Percentiles rank a stretch among this genome's conserved stretches.
phyloP scores from a whole-genome alignment of 2,329 filamentous ascomycete genomes.

The Laburnicola sp. region DNA sequence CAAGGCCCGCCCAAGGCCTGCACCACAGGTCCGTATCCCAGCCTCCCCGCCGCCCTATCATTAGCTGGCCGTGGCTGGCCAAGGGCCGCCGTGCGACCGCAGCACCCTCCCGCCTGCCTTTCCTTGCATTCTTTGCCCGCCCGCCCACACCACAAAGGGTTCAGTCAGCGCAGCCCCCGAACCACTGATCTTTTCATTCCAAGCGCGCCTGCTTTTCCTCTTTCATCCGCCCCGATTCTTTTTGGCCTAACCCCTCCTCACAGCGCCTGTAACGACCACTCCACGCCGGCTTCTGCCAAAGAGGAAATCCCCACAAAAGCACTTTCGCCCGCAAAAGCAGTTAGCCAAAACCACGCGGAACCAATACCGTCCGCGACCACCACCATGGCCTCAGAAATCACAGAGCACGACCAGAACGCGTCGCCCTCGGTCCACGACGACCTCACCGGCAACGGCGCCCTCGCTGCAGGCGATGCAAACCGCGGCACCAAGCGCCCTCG shows the following conservation, averaged over 20 bases:
- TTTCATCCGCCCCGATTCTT: conserved; percentile 37
- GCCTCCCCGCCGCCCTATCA: conserved; percentile 23
- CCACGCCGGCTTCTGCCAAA: conserved; percentile 32
- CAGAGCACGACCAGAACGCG: conserved; percentile 56
- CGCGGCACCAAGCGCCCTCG: conserved; percentile 90
- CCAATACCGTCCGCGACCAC: conserved; percentile 28
- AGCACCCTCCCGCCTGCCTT: conserved; percentile 26
- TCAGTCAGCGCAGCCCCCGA: conserved; percentile 37
- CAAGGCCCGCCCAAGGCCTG: too few species aligned
- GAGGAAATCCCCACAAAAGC: conserved; percentile 42
- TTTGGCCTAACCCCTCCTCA: conserved; percentile 38
- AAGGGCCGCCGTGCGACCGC: conserved; percentile 32
- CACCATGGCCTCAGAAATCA: conserved; percentile 53
- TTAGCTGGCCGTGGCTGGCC: conserved; percentile 11
- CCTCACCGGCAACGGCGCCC: conserved; percentile 57
- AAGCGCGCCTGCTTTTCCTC: conserved; percentile 44
- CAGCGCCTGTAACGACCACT: conserved; percentile 37
- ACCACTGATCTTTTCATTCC: conserved; percentile 42
- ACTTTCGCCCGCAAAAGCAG: conserved; percentile 42
- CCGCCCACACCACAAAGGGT: conserved; percentile 37
- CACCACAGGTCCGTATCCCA: conserved; percentile 12
- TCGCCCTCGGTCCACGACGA: conserved; percentile 57
- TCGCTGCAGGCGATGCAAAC: conserved; percentile 62
- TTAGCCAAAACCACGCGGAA: conserved; percentile 43
- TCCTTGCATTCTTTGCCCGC: conserved; percentile 44